Evolutionary conservation across 768 basidiomycete genomes (phyloP).

Genomic region (Kwoniella botswanensis): DNA sequence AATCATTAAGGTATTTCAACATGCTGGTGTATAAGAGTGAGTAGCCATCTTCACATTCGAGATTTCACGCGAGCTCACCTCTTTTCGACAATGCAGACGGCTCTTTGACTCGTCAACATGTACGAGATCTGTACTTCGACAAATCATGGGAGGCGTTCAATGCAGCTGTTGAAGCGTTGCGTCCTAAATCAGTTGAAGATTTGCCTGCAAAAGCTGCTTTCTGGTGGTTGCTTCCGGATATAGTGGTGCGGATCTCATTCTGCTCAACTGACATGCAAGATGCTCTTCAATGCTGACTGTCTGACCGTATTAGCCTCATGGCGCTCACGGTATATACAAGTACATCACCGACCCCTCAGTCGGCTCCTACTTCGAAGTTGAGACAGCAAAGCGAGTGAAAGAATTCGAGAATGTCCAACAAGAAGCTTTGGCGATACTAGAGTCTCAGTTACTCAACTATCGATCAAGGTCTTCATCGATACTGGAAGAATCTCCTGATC

Average conservation of each 20-base stretch:
- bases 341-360: constrained; percentile 32
- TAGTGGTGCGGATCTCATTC: constrained; percentile 62
- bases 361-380: constrained; percentile 20
- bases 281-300: background rate
- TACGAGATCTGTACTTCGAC: constrained; percentile 70
- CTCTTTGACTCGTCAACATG: constrained; percentile 76
- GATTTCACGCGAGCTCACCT: too few species aligned
- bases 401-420: constrained; percentile 59
- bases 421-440: constrained; percentile 71
- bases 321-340: constrained; percentile 70
- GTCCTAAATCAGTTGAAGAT: constrained; percentile 30
- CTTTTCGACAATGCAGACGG: constrained; percentile 58
- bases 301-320: constrained; percentile 63
- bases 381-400: constrained; percentile 27
- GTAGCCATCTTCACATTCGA: background rate
- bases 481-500: constrained; percentile 29
- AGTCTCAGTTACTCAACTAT: constrained; percentile 84
- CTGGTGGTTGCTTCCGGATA: constrained; percentile 84
- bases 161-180: constrained; percentile 61
- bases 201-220: constrained; percentile 64
- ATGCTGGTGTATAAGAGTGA: constrained; percentile 91
- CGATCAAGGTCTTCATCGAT: constrained; percentile 72
- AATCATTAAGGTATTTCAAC: constrained; percentile 66
- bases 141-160: constrained; percentile 74
- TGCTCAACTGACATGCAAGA: background rate